Evolutionary conservation across 1,284 basidiomycete genomes (phyloP).

Genomic region (Lignosus rhinocerotis): DNA sequence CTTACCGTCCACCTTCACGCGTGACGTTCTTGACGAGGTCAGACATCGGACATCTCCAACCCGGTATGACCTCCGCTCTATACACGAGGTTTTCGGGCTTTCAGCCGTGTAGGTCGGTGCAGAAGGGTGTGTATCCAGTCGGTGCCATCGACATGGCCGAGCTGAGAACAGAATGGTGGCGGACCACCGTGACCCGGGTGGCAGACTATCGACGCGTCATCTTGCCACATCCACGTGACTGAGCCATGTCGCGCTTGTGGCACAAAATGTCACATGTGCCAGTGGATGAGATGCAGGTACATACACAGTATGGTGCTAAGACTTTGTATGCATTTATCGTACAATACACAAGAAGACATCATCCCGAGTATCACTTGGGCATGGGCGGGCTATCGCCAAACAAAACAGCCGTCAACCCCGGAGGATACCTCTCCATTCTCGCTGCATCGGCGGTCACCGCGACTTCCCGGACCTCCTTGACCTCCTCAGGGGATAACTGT

Average conservation of each 20-base stretch:
- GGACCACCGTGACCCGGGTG: not conserved
- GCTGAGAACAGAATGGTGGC: not conserved
- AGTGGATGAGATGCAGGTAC: no score
- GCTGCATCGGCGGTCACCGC: constrained; percentile 26
- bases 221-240: not conserved
- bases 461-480: constrained; percentile 29
- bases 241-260: not conserved
- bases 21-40: not conserved
- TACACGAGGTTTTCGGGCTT: not conserved
- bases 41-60: not conserved
- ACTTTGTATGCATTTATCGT: not conserved
- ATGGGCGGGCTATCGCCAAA: constrained; percentile 21
- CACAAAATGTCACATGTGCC: no score
- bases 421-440: constrained; percentile 13
- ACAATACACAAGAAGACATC: not conserved
- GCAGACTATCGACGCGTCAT: not conserved
- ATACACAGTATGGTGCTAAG: no score
- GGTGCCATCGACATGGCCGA: not conserved
- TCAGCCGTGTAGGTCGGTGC: no score
- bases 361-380: not conserved
- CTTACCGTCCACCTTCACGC: not conserved
- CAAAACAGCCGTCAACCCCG: not conserved
- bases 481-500: constrained; percentile 31
- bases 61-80: not conserved
- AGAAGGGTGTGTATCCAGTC: not conserved